Evolutionary conservation across 805 yeast species (phyloP), one percentile per base, ranked within the genome.

Genomic region (Lipomyces yamadae): DNA sequence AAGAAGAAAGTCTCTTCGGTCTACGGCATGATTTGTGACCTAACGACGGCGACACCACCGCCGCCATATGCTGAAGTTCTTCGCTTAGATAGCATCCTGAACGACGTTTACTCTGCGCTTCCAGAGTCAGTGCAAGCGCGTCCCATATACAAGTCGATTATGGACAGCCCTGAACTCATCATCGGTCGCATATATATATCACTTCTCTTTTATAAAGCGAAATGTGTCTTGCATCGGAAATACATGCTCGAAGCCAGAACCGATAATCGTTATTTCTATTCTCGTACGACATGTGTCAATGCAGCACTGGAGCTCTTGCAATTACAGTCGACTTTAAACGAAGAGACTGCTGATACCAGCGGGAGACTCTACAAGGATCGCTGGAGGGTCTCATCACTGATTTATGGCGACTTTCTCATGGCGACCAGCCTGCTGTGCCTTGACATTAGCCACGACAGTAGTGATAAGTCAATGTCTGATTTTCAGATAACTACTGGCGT

Each of bases 251-350:
- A 3, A 10, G 54, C 30, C 10, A 7, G 54, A 4, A 50, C 54
- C 11, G 32, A 24, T 18, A 4, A 69, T 61, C 50, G 60, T 72
- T 18, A 64, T 76, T 8, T 75, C 72, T 57, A 54, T 62, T 30
- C 69, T 54, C 71, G 76, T n/a, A 66, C 72, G 37, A 63, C 59
- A 34, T 70, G 70, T 52, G 33, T 70, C 30, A 67, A 68, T 48
- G 70, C 70, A 13, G 60, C 71, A 15, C 52, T 66, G 35, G 64
- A 62, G 32, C 56, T 68, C 45, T 68, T 32, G 61, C 68, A 11
- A 42, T 66, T 11, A 64, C 61, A 32, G 58, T 61, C 11, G 62
- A 65, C 18, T 64, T 42, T 52, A 56, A 71, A 4, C 63, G 70
- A 5, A 56, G 57, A 11, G 66, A 68, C 18, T 37, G 66, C 18